Evolutionary conservation across 257 asterid genomes (phyloP).

Genomic region (Penstemon eatonii): DNA sequence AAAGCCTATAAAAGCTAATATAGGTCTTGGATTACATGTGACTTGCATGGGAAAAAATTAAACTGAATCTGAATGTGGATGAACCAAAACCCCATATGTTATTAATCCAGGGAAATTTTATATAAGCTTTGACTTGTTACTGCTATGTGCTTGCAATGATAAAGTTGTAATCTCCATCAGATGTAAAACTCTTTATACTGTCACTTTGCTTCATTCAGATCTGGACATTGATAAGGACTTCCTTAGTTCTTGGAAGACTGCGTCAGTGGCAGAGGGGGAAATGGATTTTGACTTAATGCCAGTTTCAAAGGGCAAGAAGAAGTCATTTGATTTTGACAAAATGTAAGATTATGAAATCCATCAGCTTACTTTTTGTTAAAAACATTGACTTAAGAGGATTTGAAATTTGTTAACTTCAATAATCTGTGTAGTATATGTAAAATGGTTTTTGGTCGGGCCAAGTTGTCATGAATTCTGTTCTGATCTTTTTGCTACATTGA

Average conservation of each 20-base stretch:
- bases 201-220: constrained; percentile 49
- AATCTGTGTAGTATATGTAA: constrained; percentile 13
- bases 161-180: constrained; percentile 17
- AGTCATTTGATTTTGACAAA: constrained; percentile 62
- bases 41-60: constrained; percentile 10
- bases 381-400: constrained; percentile 23
- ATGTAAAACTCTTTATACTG: constrained; percentile 22
- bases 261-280: constrained; percentile 58
- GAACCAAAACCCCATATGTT: constrained; percentile 12
- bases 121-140: constrained; percentile 9
- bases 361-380: constrained; percentile 24
- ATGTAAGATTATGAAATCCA: constrained; percentile 44
- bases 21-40: constrained; percentile 6
- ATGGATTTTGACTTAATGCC: constrained; percentile 80
- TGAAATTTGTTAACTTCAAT: constrained; percentile 15
- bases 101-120: constrained; percentile 14
- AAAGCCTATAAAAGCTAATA: constrained; percentile 24
- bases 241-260: constrained; percentile 75
- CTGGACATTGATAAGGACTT: constrained; percentile 83
- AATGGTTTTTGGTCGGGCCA: constrained; percentile 13
- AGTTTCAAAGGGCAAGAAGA: constrained; percentile 68
- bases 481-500: constrained; percentile 17
- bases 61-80: constrained; percentile 23
- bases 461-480: constrained; percentile 7
- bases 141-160: background rate